These are phyloP conservation scores for Peronospora destructor DNA, from an alignment of 352 stramenopile genomes.

Conservation along the genomic window DNA sequence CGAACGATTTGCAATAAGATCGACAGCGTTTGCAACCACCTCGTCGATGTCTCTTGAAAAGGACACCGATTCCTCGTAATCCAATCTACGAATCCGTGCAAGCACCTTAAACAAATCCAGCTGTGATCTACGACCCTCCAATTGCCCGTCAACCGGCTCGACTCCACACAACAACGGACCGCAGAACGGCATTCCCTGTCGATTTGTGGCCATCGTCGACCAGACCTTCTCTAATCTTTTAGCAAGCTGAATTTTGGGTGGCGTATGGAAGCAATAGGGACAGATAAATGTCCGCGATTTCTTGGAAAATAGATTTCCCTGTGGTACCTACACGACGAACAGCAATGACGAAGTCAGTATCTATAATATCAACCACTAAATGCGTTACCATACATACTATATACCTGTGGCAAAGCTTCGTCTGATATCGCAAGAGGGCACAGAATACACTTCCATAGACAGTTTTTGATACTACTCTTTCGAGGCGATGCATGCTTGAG, in stretches of 20 bases:
- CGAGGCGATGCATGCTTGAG: slow-evolving; percentile 40
- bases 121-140: slow-evolving; percentile 14
- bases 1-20: slow-evolving; percentile 52
- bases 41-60: slow-evolving; percentile 65
- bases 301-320: slow-evolving; percentile 57
- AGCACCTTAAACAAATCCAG: slow-evolving; percentile 73
- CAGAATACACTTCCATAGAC: slow-evolving; percentile 76
- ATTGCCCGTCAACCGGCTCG: slow-evolving; percentile 25
- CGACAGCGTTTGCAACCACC: slow-evolving; percentile 57
- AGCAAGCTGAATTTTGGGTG: slow-evolving; percentile 60
- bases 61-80: slow-evolving; percentile 52
- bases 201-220: slow-evolving; percentile 82
- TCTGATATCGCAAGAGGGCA: slow-evolving; percentile 66
- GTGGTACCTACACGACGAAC: slow-evolving; percentile 40
- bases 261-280: slow-evolving; percentile 50
- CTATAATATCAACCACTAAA: not conserved
- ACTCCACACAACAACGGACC: slow-evolving; percentile 64
- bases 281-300: slow-evolving; percentile 65
- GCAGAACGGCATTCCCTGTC: slow-evolving; percentile 75
- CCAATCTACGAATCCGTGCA: slow-evolving; percentile 57
- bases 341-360: slow-evolving; percentile 6
- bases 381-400: slow-evolving; percentile 5
- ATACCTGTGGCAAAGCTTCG: slow-evolving; percentile 48
- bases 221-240: slow-evolving; percentile 79
- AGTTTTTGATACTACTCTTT: slow-evolving; percentile 45